These are phyloP conservation scores for Trichophyton equinum DNA, from an alignment of 2,329 filamentous ascomycete species.

Conservation along the genomic window DNA sequence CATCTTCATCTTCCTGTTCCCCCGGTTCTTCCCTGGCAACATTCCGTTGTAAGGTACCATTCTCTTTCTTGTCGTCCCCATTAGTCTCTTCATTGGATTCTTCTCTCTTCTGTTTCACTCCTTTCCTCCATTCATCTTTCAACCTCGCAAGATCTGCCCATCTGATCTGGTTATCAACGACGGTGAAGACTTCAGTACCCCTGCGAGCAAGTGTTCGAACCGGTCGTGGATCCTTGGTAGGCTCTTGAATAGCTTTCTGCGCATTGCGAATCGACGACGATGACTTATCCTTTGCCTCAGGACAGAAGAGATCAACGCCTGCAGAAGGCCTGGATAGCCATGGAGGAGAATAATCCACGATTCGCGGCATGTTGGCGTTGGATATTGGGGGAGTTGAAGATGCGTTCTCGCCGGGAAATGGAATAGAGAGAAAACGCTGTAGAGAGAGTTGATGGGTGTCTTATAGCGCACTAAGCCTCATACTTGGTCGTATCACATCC, in stretches of 20 bases:
- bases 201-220: conserved; percentile 60
- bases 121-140: conserved; percentile 49
- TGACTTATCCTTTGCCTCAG: conserved; percentile 34
- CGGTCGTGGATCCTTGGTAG: conserved; percentile 27
- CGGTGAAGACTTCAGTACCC: conserved; percentile 79
- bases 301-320: conserved; percentile 63
- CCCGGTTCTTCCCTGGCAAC: neutral
- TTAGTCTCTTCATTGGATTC: neutral
- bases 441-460: neutral
- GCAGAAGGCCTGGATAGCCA: conserved; percentile 73
- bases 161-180: conserved; percentile 75
- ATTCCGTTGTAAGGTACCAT: neutral
- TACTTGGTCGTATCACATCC: neutral
- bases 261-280: conserved; percentile 10
- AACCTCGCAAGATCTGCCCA: conserved; percentile 77
- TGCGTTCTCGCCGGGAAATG: neutral
- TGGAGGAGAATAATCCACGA: conserved; percentile 70
- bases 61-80: neutral
- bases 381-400: neutral
- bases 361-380: conserved; percentile 58
- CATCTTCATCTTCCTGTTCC: neutral
- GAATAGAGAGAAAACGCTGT: neutral
- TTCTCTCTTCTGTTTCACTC: conserved; percentile 24
- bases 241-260: conserved; percentile 19
- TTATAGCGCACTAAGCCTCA: neutral